phyloP scores from a whole-genome alignment of 768 basidiomycete genomes.

The Tremella mesenterica region DNA sequence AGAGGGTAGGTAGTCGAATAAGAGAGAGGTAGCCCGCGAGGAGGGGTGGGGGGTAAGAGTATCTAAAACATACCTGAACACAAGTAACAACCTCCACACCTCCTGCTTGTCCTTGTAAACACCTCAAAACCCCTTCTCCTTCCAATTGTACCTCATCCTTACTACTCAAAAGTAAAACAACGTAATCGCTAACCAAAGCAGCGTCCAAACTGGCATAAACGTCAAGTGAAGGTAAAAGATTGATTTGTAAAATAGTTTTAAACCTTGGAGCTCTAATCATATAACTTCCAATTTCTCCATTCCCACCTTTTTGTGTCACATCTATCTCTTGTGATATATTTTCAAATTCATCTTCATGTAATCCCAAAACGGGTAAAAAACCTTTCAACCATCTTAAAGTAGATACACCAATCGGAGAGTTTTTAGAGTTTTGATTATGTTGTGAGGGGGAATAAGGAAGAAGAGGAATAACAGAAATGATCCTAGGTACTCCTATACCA shows the following conservation, averaged over 20 bases:
- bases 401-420: no score
- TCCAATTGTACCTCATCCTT: slow-evolving; percentile 69
- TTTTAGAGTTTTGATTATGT: no score
- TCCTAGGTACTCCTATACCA: slow-evolving; percentile 53
- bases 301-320: neutral
- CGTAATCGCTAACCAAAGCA: slow-evolving; percentile 81
- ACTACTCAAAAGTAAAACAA: slow-evolving; percentile 73
- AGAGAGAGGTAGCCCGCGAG: no score
- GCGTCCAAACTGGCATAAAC: slow-evolving; percentile 75
- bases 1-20: no score
- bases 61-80: slow-evolving; percentile 51
- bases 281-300: slow-evolving; percentile 5
- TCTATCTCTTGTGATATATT: slow-evolving; percentile 6
- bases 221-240: slow-evolving; percentile 61
- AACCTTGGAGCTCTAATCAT: slow-evolving; percentile 67
- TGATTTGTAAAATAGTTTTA: slow-evolving; percentile 82
- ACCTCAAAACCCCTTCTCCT: slow-evolving; percentile 80
- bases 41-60: neutral
- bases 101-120: slow-evolving; percentile 74
- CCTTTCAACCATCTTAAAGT: slow-evolving; percentile 52
- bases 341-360: slow-evolving; percentile 48
- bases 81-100: slow-evolving; percentile 74
- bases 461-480: slow-evolving; percentile 80
- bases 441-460: slow-evolving; percentile 53
- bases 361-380: slow-evolving; percentile 57